phyloP scores from a whole-genome alignment of 176 grass and related monocot species.

The Oropetium thomaeum region DNA sequence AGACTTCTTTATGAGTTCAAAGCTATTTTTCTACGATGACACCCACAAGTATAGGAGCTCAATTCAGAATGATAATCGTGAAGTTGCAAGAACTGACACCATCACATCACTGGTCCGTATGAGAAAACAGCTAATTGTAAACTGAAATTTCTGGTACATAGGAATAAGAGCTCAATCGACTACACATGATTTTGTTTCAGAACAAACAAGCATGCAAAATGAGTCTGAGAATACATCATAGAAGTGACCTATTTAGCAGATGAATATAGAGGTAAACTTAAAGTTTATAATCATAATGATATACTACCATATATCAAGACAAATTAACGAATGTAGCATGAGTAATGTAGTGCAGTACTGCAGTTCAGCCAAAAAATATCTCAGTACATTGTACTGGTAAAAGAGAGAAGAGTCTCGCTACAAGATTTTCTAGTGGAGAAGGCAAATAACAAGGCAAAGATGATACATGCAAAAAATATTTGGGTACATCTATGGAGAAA shows the following conservation, averaged over 20 bases:
- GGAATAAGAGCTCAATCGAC: no score
- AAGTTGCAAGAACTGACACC: not conserved
- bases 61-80: not conserved
- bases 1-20: not conserved
- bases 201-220: not conserved
- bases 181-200: not conserved
- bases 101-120: not conserved
- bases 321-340: no score
- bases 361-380: no score
- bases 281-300: not conserved
- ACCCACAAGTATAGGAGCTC: not conserved
- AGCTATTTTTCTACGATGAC: slow-evolving; percentile 11
- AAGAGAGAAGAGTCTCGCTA: no score
- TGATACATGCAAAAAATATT: no score
- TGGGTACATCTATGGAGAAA: no score
- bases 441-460: no score
- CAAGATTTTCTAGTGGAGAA: no score
- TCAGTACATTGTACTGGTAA: no score
- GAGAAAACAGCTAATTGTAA: not conserved
- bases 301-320: no score
- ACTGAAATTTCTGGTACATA: not conserved
- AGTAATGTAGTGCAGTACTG: no score
- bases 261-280: not conserved
- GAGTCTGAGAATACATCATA: not conserved
- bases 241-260: not conserved